Percentiles rank a stretch among this genome's conserved stretches.
These are phyloP conservation scores for Sordaria brevicollis DNA, from an alignment of 495 filamentous ascomycete species.

Conservation along the genomic window DNA sequence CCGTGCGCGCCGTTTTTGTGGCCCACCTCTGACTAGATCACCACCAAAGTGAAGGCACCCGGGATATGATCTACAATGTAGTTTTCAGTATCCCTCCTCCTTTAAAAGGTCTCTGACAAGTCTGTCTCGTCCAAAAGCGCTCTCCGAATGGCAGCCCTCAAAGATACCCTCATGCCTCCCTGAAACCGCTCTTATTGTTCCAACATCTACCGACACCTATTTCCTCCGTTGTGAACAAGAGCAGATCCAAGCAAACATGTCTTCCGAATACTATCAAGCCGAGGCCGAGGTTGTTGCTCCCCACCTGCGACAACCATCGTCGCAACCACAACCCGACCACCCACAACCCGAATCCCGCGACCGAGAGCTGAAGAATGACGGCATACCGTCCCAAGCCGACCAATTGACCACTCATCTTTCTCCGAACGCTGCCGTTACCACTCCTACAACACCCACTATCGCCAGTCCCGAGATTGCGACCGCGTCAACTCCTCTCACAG, in stretches of 20 bases:
- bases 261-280: conserved; percentile 20
- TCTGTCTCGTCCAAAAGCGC: conserved; percentile 5
- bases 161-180: conserved; percentile 13
- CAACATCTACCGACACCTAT: not conserved
- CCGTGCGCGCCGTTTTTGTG: conserved; percentile 1
- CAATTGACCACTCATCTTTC: not conserved
- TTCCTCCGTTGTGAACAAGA: not conserved
- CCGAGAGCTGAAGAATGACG: not conserved
- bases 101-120: conserved; percentile 13
- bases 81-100: conserved; percentile 24
- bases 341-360: not conserved
- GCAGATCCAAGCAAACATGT: conserved; percentile 12
- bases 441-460: not conserved
- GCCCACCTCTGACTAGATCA: conserved; percentile 3
- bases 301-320: not conserved
- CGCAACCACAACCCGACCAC: not conserved
- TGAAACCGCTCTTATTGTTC: conserved; percentile 5
- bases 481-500: not conserved
- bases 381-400: not conserved
- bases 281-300: conserved; percentile 6
- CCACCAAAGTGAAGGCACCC: conserved; percentile 10
- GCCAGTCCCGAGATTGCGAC: not conserved
- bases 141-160: conserved; percentile 15
- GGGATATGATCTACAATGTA: conserved; percentile 32
- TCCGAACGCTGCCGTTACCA: not conserved